Evolutionary conservation across 192 early-diverging fungal genomes (phyloP), one percentile per base, ranked within the genome.

Genomic region (Entophlyctis luteolus): DNA sequence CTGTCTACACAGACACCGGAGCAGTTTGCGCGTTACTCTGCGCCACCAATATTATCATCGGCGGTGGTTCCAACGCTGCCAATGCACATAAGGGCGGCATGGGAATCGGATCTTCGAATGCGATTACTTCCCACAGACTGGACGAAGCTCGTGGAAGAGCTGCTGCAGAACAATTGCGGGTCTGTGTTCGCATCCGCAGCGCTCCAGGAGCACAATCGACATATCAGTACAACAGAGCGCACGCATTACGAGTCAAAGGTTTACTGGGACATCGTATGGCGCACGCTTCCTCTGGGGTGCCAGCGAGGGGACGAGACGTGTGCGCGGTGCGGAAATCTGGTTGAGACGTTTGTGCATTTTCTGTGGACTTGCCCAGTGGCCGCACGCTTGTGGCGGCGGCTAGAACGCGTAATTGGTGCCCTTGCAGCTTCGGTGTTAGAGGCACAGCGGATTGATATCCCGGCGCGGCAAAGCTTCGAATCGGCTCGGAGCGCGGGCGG

Each of bases 311-410:
- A 56, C 32, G 60, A 23, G 8, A 22, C 18, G 25, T 66, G 63
- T 42, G 49, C 63, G 3, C 25, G 63, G 6, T 66, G 63, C 42
- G 48, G 50, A 22, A 47, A 42, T 28, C 49, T 25, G 16, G 31
- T 54, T 22, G 63, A 66, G 23, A 66, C 63, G 31, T 66, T 66
- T 39, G 52, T 38, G 3, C 63, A 66, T 39, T 66, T 66, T 29
- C 35, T 66, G 50, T 66, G 63, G 63, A 66, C 63, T 1, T 66
- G 63, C 55, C 63, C 63, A 18, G 63, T 54, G n/a, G 63, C 63
- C 12, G 55, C 55, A 49, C 35, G 39, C 16, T 28, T 66, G 28
- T 66, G 63, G 63, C 25, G 36, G 33, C 10, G 63, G 63, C 50
- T 66, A 12, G 63, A 66, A 23, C 55, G 63, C 49, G 63, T 66